Evolutionary conservation across 2,329 filamentous ascomycete genomes (phyloP).

Genomic region (Ploettnerulaceae sp.): DNA sequence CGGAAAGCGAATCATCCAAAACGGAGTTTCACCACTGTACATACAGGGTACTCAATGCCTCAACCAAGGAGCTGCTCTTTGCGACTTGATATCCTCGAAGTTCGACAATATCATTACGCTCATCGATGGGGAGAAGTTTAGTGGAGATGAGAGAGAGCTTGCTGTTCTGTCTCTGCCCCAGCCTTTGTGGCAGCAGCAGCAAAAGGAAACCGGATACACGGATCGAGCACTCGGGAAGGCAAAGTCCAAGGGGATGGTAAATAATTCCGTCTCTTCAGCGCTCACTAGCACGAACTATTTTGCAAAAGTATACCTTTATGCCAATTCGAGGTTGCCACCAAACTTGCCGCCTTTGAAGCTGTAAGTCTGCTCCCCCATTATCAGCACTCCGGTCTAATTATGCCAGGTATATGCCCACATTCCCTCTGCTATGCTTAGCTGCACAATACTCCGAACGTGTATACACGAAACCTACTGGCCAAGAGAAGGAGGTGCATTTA

Average conservation of each 20-base stretch:
- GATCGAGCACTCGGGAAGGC: constrained; percentile 23
- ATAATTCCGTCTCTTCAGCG: constrained; percentile 35
- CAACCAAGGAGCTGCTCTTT: constrained; percentile 44
- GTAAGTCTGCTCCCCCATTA: constrained; percentile 38
- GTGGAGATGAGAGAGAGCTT: constrained; percentile 51
- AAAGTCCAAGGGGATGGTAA: constrained; percentile 34
- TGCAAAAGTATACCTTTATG: constrained; percentile 72
- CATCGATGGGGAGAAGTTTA: constrained; percentile 60
- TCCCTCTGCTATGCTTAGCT: constrained; percentile 71
- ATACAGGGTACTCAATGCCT: constrained; percentile 40
- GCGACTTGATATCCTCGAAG: constrained; percentile 56
- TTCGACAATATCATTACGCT: constrained; percentile 66
- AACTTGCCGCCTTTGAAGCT: constrained; percentile 64
- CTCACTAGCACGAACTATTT: constrained; percentile 55
- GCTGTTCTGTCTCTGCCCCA: constrained; percentile 24
- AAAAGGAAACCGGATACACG: constrained; percentile 15
- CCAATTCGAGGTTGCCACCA: constrained; percentile 68
- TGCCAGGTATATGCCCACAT: constrained; percentile 64
- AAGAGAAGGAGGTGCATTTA: constrained; percentile 64
- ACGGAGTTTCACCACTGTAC: constrained; percentile 42
- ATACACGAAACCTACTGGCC: constrained; percentile 59
- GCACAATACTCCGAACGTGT: constrained; percentile 72
- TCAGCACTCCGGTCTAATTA: constrained; percentile 2
- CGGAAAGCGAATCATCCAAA: constrained; percentile 38
- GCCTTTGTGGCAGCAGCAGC: constrained; percentile 24